phyloP scores from a whole-genome alignment of 805 yeast genomes.

The Wickerhamomyces mucosus region DNA sequence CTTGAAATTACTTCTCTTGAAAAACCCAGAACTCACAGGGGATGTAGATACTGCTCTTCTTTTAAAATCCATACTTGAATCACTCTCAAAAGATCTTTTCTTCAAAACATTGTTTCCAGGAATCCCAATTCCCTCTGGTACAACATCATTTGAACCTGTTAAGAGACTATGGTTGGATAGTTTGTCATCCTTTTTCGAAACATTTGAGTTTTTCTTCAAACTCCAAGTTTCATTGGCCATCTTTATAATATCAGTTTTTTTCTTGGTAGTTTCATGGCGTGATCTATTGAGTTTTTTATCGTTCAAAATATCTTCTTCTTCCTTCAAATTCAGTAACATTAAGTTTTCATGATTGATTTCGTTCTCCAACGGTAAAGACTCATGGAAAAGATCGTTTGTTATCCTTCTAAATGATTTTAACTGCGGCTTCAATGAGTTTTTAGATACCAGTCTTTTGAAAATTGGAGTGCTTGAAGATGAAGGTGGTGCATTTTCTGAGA shows the following conservation, averaged over 20 bases:
- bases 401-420: constrained; percentile 19
- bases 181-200: too few species aligned
- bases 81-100: constrained; percentile 16
- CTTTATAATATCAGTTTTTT: constrained; percentile 19
- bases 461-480: constrained; percentile 13
- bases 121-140: too few species aligned
- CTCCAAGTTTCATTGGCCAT: constrained; percentile 22
- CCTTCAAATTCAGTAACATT: constrained; percentile 15
- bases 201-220: constrained; percentile 12
- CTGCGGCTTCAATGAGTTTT: constrained; percentile 18
- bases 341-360: constrained; percentile 21
- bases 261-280: constrained; percentile 2
- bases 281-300: too few species aligned
- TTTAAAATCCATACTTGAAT: constrained; percentile 7
- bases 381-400: constrained; percentile 17
- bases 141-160: too few species aligned
- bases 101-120: too few species aligned
- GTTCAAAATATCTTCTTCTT: constrained; percentile 11
- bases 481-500: constrained; percentile 1
- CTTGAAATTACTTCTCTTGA: constrained; percentile 13
- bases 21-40: constrained; percentile 13
- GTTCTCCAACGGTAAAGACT: constrained; percentile 16
- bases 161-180: too few species aligned
- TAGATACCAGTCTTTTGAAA: constrained; percentile 18
- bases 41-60: constrained; percentile 22